A percentile compares a stretch with the other conserved stretches of the same genome.
Conservation (phyloP, 2,329 filamentous ascomycete genomes). For the Tolypocladium album region DNA sequence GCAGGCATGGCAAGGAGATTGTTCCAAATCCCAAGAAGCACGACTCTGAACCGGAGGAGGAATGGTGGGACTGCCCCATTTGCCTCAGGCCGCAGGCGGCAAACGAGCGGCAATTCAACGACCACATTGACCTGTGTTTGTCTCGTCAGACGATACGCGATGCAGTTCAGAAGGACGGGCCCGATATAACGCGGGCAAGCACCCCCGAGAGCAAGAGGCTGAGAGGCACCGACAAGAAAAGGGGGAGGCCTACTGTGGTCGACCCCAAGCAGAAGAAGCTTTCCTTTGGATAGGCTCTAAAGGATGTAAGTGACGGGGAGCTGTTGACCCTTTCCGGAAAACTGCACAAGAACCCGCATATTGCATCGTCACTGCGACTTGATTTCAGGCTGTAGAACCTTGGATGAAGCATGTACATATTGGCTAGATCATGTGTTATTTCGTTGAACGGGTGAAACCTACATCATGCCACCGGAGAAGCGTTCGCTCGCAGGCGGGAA, state of each 20-base stretch:
- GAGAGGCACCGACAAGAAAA: slow-evolving; percentile 26
- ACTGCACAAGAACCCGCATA: neutral
- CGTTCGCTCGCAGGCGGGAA: no score
- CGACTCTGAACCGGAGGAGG: slow-evolving; percentile 21
- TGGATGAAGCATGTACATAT: no score
- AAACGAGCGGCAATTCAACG: slow-evolving; percentile 71
- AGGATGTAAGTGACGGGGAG: neutral
- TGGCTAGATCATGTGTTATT: no score
- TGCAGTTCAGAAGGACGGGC: slow-evolving; percentile 49
- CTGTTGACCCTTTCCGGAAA: neutral
- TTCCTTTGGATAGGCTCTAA: slow-evolving; percentile 32
- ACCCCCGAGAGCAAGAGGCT: slow-evolving; percentile 26
- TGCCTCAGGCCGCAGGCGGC: slow-evolving; percentile 67
- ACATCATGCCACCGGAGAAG: no score
- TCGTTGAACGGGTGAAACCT: no score
- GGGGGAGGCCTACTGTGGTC: slow-evolving; percentile 17
- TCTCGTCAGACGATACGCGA: slow-evolving; percentile 80
- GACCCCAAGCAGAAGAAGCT: slow-evolving; percentile 43
- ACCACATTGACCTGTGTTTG: slow-evolving; percentile 86
- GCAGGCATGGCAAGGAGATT: slow-evolving; percentile 40
- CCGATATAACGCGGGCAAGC: slow-evolving; percentile 13
- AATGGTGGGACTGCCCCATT: slow-evolving; percentile 79
- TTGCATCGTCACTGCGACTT: neutral
- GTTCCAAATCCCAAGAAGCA: slow-evolving; percentile 31
- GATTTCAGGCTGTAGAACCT: neutral